Percentiles rank a stretch among this genome's conserved stretches.
phyloP scores from a whole-genome alignment of 2,329 filamentous ascomycete genomes.

The Trichoderma afroharzianum region DNA sequence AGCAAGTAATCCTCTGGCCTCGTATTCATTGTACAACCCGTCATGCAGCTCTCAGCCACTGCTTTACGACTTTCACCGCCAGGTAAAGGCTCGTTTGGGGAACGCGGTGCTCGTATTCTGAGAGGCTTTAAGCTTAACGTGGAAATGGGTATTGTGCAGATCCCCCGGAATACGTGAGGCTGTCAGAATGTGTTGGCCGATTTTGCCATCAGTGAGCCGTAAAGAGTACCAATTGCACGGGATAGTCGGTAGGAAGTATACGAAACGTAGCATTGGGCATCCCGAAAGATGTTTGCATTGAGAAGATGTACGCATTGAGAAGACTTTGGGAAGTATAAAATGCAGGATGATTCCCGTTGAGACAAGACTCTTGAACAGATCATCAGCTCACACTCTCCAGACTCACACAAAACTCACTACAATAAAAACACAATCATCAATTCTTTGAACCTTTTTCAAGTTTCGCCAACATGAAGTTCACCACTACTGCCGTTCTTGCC shows the following conservation, averaged over 20 bases:
- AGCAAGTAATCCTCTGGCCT: not conserved
- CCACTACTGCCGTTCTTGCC: slow-evolving; percentile 16
- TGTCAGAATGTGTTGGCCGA: not conserved
- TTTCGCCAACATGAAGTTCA: slow-evolving; percentile 20
- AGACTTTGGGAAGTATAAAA: not conserved
- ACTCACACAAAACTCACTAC: not conserved
- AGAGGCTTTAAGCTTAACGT: slow-evolving; percentile 7
- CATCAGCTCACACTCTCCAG: not conserved
- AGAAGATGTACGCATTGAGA: no score
- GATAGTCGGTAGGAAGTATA: not conserved
- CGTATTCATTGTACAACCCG: slow-evolving; percentile 13
- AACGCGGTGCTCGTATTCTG: slow-evolving; percentile 4
- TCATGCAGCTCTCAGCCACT: not conserved
- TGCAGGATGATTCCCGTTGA: not conserved
- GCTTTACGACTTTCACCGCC: not conserved
- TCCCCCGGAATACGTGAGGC: not conserved
- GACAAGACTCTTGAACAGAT: not conserved
- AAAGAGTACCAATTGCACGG: not conserved
- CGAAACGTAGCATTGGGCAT: not conserved
- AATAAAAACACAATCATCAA: not conserved
- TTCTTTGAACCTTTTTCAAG: no score
- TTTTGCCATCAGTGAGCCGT: not conserved
- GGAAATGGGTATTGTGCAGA: not conserved
- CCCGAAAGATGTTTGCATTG: not conserved
- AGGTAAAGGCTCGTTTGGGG: not conserved